Evolutionary conservation across 306 rosid species (phyloP).

Genomic region (Cucumis sativus): Cucumber_9930_V3 NC_026657.2:37043001-37043500

Average conservation of each 20-base stretch:
- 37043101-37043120: too few species aligned
- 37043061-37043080: neutral
- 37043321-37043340: conserved; percentile 22
- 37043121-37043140: neutral
- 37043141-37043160: neutral
- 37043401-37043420: conserved; percentile 46
- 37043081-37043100: neutral
- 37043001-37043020: neutral
- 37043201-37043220: neutral
- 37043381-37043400: conserved; percentile 60
- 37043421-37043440: conserved; percentile 81
- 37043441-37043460: conserved; percentile 94
- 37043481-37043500: conserved; percentile 62
- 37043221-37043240: too few species aligned
- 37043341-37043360: neutral
- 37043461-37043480: conserved; percentile 60
- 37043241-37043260: too few species aligned
- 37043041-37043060: neutral
- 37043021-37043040: neutral
- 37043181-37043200: neutral
- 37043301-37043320: conserved; percentile 24
- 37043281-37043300: too few species aligned
- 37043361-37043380: conserved; percentile 50
- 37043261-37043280: too few species aligned
- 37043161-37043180: neutral